These are phyloP conservation scores for Stentor roeselii DNA, from an alignment of 73 alveolate species.

Conservation along the genomic window DNA sequence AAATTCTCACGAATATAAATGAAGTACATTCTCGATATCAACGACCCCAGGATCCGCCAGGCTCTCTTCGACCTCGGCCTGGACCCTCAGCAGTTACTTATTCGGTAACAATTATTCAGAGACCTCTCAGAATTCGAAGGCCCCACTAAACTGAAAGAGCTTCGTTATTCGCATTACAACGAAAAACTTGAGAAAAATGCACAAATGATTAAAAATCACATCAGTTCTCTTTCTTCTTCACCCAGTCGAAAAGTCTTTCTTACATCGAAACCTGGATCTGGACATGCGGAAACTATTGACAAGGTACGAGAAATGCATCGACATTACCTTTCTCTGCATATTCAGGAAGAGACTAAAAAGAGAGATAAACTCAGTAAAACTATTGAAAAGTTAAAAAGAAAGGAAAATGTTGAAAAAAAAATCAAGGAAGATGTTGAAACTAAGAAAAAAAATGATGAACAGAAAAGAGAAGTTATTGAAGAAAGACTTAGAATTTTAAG, in stretches of 20 bases:
- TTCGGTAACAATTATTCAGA: background rate
- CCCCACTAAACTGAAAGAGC: background rate
- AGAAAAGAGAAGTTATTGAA: background rate
- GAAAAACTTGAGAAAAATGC: background rate
- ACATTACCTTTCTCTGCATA: background rate
- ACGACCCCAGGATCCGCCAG: slow-evolving; percentile 6
- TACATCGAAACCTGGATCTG: background rate
- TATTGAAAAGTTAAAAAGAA: background rate
- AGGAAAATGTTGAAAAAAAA: background rate
- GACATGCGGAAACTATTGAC: background rate
- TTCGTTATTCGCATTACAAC: slow-evolving; percentile 1
- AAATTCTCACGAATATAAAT: background rate
- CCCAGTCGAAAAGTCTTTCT: background rate
- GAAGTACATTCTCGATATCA: slow-evolving; percentile 8
- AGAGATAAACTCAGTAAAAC: background rate
- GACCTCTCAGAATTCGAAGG: background rate
- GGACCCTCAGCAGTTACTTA: background rate
- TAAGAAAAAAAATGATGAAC: background rate
- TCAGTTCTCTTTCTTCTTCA: background rate
- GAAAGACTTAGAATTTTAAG: background rate
- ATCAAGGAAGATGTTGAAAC: slow-evolving; percentile 4
- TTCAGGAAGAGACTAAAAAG: background rate
- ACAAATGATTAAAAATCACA: background rate
- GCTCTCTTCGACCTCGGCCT: background rate
- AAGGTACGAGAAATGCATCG: background rate